Evolutionary conservation across 2,329 filamentous ascomycete genomes (phyloP).

Genomic region (Paraconiothyrium sp.): DNA sequence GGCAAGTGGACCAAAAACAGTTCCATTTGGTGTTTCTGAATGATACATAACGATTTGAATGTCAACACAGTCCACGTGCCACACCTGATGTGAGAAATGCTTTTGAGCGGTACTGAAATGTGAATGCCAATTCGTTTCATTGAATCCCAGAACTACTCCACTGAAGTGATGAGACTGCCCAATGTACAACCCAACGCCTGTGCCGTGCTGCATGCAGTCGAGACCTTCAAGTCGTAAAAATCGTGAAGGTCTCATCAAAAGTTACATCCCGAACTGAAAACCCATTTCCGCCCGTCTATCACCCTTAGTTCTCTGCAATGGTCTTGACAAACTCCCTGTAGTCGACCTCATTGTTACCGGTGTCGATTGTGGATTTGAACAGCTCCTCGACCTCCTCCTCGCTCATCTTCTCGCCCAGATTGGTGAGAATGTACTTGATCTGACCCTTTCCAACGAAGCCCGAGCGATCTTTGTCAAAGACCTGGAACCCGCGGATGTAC

Average conservation of each 20-base stretch:
- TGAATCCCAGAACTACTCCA: background rate
- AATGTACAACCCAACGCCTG: conserved; percentile 36
- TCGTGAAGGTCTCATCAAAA: conserved; percentile 14
- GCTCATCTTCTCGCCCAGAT: conserved; percentile 98
- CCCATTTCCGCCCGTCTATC: background rate
- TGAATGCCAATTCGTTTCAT: conserved; percentile 7
- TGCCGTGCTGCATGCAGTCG: conserved; percentile 28
- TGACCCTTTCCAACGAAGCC: conserved; percentile 98
- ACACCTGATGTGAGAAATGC: no score
- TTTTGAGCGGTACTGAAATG: no score
- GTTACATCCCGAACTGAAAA: background rate
- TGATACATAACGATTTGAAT: conserved; percentile 6
- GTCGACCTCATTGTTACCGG: conserved; percentile 95
- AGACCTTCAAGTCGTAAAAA: conserved; percentile 36
- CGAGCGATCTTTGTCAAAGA: conserved; percentile 99
- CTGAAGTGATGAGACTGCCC: conserved; percentile 17
- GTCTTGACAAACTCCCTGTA: conserved; percentile 70
- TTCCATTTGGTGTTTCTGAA: conserved; percentile 10
- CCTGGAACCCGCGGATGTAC: conserved; percentile 98
- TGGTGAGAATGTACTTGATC: conserved; percentile 97
- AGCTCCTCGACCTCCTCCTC: conserved; percentile 99
- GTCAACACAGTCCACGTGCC: background rate
- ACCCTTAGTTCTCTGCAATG: conserved; percentile 49
- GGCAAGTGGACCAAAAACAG: conserved; percentile 44
- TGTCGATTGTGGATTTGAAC: conserved; percentile 92